phyloP scores from a whole-genome alignment of 805 yeast genomes.

The Nakazawaea pomicola region DNA sequence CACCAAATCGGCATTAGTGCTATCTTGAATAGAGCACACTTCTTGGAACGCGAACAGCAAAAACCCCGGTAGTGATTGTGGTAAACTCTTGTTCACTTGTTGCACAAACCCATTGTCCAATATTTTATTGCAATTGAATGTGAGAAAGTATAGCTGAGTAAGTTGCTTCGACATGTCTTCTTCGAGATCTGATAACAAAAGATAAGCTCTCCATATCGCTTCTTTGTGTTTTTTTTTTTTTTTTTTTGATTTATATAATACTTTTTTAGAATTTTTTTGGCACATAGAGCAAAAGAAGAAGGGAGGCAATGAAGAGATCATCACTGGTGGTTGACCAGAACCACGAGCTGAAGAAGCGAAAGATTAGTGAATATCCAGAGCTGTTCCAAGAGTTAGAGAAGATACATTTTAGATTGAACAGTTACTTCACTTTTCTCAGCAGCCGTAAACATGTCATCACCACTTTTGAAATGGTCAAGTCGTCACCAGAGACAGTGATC shows the following conservation, averaged over 20 bases:
- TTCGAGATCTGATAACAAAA: too few species aligned
- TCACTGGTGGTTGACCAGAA: neutral
- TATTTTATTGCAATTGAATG: constrained; percentile 11
- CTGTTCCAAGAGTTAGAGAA: constrained; percentile 35
- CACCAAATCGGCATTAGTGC: constrained; percentile 37
- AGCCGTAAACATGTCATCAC: constrained; percentile 58
- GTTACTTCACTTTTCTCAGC: constrained; percentile 58
- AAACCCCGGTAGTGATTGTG: constrained; percentile 31
- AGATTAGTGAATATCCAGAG: constrained; percentile 16
- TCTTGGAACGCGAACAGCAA: constrained; percentile 68
- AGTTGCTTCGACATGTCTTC: neutral
- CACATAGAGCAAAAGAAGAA: neutral
- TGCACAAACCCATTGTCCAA: constrained; percentile 7
- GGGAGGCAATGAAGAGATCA: constrained; percentile 5
- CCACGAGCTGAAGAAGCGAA: constrained; percentile 9
- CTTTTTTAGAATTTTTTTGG: too few species aligned
- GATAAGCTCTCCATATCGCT: neutral
- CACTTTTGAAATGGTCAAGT: constrained; percentile 46
- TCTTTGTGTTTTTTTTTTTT: neutral
- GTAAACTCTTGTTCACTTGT: constrained; percentile 1
- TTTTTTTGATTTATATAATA: too few species aligned
- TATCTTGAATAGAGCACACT: constrained; percentile 50
- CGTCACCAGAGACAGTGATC: constrained; percentile 47
- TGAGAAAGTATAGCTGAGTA: constrained; percentile 8
- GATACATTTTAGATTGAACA: constrained; percentile 49